Evolutionary conservation across 164 flowering plant genomes (phyloP).

Genomic region (Litsea cubeba): DNA sequence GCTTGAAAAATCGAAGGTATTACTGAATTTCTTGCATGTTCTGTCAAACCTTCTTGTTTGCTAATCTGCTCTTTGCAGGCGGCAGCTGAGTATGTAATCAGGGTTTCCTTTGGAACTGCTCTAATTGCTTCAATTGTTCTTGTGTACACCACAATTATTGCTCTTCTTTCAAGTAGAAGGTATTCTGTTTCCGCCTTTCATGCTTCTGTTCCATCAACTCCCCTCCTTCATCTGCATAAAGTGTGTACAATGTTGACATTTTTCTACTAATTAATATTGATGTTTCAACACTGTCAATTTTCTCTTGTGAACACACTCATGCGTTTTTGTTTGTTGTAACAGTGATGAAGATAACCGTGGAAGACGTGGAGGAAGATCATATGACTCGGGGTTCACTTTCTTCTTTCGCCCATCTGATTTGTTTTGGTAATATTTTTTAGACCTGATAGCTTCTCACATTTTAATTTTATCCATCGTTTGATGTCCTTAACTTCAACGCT

Average conservation of each 20-base stretch:
- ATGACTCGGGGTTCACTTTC: constrained; percentile 57
- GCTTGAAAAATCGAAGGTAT: constrained; percentile 85
- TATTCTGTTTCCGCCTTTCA: constrained; percentile 20
- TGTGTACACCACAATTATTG: constrained; percentile 86
- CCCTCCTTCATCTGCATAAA: not conserved
- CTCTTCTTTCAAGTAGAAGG: constrained; percentile 74
- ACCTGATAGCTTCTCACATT: not conserved
- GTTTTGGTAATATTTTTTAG: constrained; percentile 57
- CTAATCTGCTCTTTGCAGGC: constrained; percentile 42
- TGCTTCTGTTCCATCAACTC: not conserved
- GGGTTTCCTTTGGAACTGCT: constrained; percentile 94
- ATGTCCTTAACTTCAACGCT: not conserved
- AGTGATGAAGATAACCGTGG: constrained; percentile 91
- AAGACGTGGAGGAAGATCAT: constrained; percentile 80
- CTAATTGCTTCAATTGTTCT: constrained; percentile 87
- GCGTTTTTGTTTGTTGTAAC: constrained; percentile 15
- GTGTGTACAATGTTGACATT: not conserved
- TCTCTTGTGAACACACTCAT: not conserved
- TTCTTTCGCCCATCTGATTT: constrained; percentile 64
- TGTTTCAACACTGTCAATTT: not conserved
- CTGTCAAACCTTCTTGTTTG: not conserved
- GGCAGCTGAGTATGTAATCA: constrained; percentile 63
- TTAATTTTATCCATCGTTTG: not conserved
- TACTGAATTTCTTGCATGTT: constrained; percentile 1
- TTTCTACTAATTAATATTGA: not conserved